A percentile compares a stretch with the other conserved stretches of the same genome.
Evolutionary conservation across 1,139 yeast genomes (phyloP).

Genomic region (Diutina pseudorugosa): DNA sequence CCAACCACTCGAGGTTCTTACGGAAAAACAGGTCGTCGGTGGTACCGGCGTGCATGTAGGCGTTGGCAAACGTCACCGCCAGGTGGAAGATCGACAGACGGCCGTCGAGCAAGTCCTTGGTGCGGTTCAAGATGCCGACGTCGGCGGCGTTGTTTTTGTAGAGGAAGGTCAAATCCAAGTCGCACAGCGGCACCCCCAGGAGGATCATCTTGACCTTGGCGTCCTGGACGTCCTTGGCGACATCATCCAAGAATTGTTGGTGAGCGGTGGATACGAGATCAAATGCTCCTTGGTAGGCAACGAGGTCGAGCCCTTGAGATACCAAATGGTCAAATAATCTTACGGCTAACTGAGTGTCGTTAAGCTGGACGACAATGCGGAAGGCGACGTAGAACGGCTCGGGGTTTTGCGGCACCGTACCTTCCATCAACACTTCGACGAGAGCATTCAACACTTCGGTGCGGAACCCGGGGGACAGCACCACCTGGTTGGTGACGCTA

Average conservation of each 20-base stretch:
- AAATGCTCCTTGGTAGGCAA: conserved; percentile 91
- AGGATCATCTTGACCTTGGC: conserved; percentile 53
- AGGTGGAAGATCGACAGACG: conserved; percentile 91
- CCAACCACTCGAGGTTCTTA: conserved; percentile 88
- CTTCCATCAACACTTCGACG: conserved; percentile 31
- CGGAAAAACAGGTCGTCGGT: conserved; percentile 90
- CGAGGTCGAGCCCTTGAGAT: conserved; percentile 25
- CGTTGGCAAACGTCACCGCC: conserved; percentile 91
- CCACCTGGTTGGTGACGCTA: conserved; percentile 56
- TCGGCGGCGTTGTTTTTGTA: conserved; percentile 85
- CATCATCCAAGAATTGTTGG: conserved; percentile 72
- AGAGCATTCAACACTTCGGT: conserved; percentile 49
- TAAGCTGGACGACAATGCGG: conserved; percentile 80
- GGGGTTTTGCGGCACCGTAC: conserved; percentile 41
- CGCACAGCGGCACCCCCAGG: conserved; percentile 92
- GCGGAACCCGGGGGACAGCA: conserved; percentile 51
- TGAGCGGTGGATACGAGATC: conserved; percentile 88
- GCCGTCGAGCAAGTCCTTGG: conserved; percentile 78
- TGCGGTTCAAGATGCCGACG: conserved; percentile 64
- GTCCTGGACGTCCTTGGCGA: conserved; percentile 31
- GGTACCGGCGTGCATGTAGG: conserved; percentile 93
- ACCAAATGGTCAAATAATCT: conserved; percentile 54
- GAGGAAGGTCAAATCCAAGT: conserved; percentile 79
- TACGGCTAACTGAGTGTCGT: conserved; percentile 60
- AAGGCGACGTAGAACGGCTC: conserved; percentile 73